Conservation (phyloP, 371 early-diverging fungal genomes). For the Mortierella sp. region DNA sequence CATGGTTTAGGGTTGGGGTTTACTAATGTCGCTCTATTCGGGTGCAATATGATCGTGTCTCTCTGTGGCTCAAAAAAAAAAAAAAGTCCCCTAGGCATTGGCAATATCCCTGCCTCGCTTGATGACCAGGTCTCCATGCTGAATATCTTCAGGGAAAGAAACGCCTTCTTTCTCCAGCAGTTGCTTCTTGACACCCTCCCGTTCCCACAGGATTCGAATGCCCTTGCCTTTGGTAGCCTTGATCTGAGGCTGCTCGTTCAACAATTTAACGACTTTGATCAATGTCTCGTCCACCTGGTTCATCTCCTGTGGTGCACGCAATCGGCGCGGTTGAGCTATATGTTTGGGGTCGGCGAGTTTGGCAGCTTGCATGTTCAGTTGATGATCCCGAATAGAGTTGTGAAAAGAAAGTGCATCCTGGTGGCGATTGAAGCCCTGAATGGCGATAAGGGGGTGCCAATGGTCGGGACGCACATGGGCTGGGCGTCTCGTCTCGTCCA, state of each 20-base stretch:
- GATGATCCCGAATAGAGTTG: conserved; percentile 66
- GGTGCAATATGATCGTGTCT: neutral
- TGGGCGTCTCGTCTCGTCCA: conserved; percentile 58
- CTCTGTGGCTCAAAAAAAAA: too few species aligned
- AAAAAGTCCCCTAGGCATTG: conserved; percentile 26
- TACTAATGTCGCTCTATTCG: neutral
- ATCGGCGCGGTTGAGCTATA: conserved; percentile 58
- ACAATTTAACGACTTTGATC: conserved; percentile 48
- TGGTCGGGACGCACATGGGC: conserved; percentile 65
- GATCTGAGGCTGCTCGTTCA: conserved; percentile 31
- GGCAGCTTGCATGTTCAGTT: conserved; percentile 31
- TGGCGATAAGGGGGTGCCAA: conserved; percentile 69
- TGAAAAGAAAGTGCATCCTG: conserved; percentile 65
- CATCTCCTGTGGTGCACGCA: conserved; percentile 56
- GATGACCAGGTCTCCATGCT: conserved; percentile 37
- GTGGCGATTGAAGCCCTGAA: conserved; percentile 60
- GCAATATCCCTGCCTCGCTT: conserved; percentile 46
- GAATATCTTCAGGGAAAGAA: conserved; percentile 23
- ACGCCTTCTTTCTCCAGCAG: conserved; percentile 29
- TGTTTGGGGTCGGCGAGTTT: conserved; percentile 52
- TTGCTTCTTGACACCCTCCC: conserved; percentile 39
- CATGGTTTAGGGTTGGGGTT: too few species aligned
- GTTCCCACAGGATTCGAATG: conserved; percentile 41
- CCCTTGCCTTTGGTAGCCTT: conserved; percentile 30
- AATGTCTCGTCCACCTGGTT: conserved; percentile 44